Evolutionary conservation across 106 monocot genomes (phyloP), one percentile per base, ranked within the genome.

Genomic region (Posidonia australis): DNA sequence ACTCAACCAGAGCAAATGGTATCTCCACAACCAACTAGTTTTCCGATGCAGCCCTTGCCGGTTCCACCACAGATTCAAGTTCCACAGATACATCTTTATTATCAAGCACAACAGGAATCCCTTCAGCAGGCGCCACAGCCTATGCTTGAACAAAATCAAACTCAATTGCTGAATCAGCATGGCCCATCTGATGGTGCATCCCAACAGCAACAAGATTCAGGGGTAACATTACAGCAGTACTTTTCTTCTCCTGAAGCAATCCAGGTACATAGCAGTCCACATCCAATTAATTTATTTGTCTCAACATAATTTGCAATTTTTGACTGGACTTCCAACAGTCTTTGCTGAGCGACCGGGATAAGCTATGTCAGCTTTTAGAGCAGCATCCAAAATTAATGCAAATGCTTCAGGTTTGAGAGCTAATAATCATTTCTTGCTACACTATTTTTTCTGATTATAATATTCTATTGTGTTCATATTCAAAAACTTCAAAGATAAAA

Each of bases 301-400:
- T 57, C 14, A 28, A 57, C 0, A 24, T 3, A 56, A 57, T 9
- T 2, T 57, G 57, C 29, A 27, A 28, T 5, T 0, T 27, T 17
- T 57, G 10, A 28, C 3, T 64, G 55, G 18, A 56, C 28, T 27
- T 55, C n/a, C 82, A 27, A 20, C 84, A 96, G 96, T 76, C 90
- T 42, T 70, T 96, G 49, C 62, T 96, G 63, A 85, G 87, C 70
- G 90, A 96, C 41, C 77, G 96, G 16, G 90, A 90, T 49, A 96
- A 96, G 74, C 87, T 96, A 49, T 96, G 96, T 51, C 78, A 96
- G 20, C 84, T 96, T 77, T 67, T 96, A 5, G 96, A 96, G 72
- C 83, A 87, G 61, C 86, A 96, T 58, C 96, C 96, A 18, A 96
- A 96, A 66, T 68, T 96, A 72, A 90, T 96, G 87, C 84, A 96